Conservation (phyloP, 768 basidiomycete genomes). For the Lentinula aciculospora region DNA sequence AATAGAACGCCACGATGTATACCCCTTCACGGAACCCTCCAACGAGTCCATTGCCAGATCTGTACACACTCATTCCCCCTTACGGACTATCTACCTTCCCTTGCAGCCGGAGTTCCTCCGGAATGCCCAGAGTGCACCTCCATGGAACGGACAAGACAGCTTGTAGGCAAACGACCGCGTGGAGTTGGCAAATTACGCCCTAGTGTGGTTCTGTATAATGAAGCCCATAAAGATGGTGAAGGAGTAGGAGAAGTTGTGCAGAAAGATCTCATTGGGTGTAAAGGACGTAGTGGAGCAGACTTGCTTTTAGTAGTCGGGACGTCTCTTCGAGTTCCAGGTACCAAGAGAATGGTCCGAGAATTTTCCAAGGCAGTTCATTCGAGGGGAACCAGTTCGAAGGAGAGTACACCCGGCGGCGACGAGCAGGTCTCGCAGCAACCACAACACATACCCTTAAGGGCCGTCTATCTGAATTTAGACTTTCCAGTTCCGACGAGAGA, state of each 20-base stretch:
- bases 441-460: conserved; percentile 46
- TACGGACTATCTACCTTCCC: conserved; percentile 49
- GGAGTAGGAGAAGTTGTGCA: conserved; percentile 81
- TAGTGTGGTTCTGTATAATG: conserved; percentile 88
- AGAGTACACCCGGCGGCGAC: conserved; percentile 4
- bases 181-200: conserved; percentile 79
- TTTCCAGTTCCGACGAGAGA: conserved; percentile 81
- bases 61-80: conserved; percentile 74
- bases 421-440: background rate
- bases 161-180: conserved; percentile 73
- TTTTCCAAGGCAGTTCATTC: conserved; percentile 73
- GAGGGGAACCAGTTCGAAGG: conserved; percentile 32
- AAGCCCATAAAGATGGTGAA: conserved; percentile 82
- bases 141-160: conserved; percentile 61
- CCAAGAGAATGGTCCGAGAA: conserved; percentile 87
- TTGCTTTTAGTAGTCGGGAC: conserved; percentile 87
- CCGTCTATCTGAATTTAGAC: conserved; percentile 82
- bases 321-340: conserved; percentile 83
- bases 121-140: conserved; percentile 76
- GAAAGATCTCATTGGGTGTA: conserved; percentile 72
- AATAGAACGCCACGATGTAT: conserved; percentile 72
- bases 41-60: conserved; percentile 72
- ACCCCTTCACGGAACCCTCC: conserved; percentile 84
- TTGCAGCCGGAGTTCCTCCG: conserved; percentile 59
- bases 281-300: conserved; percentile 72